Evolutionary conservation across 768 basidiomycete species (phyloP).

Genomic region (Kockovaella imperatae): DNA sequence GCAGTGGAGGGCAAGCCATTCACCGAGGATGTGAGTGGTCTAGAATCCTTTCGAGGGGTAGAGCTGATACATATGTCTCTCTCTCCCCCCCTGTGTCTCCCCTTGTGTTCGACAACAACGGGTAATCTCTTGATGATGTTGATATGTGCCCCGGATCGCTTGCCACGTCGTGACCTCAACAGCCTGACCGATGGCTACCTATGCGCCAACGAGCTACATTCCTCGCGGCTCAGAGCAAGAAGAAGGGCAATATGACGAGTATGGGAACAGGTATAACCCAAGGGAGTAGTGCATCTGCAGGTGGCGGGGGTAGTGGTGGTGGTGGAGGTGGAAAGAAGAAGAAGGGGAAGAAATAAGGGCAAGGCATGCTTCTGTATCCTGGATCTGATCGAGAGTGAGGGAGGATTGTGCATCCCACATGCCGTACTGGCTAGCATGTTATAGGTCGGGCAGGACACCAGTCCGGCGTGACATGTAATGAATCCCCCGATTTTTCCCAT

Average conservation of each 20-base stretch:
- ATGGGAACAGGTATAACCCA: conserved; percentile 43
- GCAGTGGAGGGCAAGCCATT: conserved; percentile 9
- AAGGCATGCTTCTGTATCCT: no score
- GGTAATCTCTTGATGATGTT: neutral
- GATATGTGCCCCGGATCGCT: no score
- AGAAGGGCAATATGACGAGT: conserved; percentile 43
- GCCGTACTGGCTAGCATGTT: no score
- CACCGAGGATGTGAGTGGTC: conserved; percentile 43
- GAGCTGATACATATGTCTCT: neutral
- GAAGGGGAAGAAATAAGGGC: conserved; percentile 30
- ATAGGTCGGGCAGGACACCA: no score
- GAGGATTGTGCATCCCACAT: no score
- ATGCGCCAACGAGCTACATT: conserved; percentile 35
- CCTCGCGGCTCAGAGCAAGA: conserved; percentile 29
- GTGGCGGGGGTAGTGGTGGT: conserved; percentile 16
- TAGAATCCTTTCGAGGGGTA: neutral
- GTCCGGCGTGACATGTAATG: no score
- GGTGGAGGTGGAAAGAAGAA: conserved; percentile 17
- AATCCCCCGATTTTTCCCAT: no score
- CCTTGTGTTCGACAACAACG: neutral
- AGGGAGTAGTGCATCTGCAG: conserved; percentile 21
- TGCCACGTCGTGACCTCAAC: neutral
- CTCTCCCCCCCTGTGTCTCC: neutral
- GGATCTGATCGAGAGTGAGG: no score
- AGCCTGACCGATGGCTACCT: conserved; percentile 46